phyloP scores from a whole-genome alignment of 2,329 filamentous ascomycete genomes.

The Bertia moriformis region DNA sequence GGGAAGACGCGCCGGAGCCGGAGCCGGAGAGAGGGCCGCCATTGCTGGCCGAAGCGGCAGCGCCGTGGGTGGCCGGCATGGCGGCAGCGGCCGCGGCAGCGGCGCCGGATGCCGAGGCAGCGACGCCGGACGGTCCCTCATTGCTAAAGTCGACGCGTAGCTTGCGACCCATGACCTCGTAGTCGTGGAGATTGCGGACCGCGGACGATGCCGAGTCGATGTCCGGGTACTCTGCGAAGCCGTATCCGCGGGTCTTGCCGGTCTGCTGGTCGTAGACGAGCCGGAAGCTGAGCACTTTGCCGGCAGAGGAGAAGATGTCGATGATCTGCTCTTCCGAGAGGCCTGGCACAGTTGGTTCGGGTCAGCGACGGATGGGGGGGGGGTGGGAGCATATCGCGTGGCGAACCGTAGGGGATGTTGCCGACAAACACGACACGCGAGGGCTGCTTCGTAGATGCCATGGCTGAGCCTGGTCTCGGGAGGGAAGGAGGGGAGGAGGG shows the following conservation, averaged over 20 bases:
- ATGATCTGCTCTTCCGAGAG: conserved; percentile 92
- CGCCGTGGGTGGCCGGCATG: conserved; percentile 16
- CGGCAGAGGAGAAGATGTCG: conserved; percentile 80
- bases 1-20: too few relatives aligned
- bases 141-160: conserved; percentile 92
- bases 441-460: conserved; percentile 55
- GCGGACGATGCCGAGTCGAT: conserved; percentile 73
- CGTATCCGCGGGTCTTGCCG: conserved; percentile 86
- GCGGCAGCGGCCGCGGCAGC: conserved; percentile 2
- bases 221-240: conserved; percentile 90
- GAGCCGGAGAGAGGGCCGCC: conserved; percentile 13
- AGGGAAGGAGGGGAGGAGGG: too few relatives aligned
- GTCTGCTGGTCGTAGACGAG: conserved; percentile 93
- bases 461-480: too few relatives aligned
- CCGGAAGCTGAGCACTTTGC: conserved; percentile 80
- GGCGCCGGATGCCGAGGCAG: conserved; percentile 22
- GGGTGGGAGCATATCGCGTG: too few relatives aligned
- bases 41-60: conserved; percentile 14
- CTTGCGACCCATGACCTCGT: conserved; percentile 88
- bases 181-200: conserved; percentile 87
- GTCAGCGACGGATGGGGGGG: conserved; percentile 3
- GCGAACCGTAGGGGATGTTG: conserved; percentile 67
- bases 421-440: conserved; percentile 73
- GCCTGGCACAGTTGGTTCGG: conserved; percentile 50
- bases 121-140: conserved; percentile 63